Evolutionary conservation across 2,329 filamentous ascomycete genomes (phyloP), one percentile per base, ranked within the genome.

Genomic region (Trichoderma semiorbis): DNA sequence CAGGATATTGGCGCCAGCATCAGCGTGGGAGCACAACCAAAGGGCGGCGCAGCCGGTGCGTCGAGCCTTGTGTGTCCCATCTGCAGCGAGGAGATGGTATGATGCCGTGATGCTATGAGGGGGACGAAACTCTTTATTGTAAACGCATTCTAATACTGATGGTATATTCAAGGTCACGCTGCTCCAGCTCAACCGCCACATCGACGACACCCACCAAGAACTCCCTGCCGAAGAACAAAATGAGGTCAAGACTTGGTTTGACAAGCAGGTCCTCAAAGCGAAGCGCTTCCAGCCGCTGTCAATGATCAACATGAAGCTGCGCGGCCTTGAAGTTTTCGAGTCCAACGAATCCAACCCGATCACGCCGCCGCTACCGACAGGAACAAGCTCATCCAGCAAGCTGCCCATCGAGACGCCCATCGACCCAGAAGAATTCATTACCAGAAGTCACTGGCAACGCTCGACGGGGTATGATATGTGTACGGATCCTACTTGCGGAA

Each of bases 221-320:
- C 88, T 98, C 16, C 92, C 97, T 79, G 93, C 93, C 74, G 88
- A 94, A 73, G 91, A 94, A 79, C 95, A 97, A 79, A 93, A 97
- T 81, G 94, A 98, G 82, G 94, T 97, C 77, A 97, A 97, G 84
- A 95, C 94, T 53, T 98, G 95, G 95, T 97, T 98, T 83, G 93
- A 97, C 84, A 92, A 93, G 78, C 95, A 97, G 82, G 95, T 98
- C 82, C 88, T 93, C 75, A 97, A 97, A 81, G 95, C 95, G 12
- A 97, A 96, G 82, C 91, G 91, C 75, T 97, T 98, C 80, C 95
- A 98, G 78, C 95, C 95, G 0, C 87, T 98, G 1, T 95, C 94
- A 1, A 87, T 97, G 5, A 89, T 98, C 77, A 97, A 97, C 82
- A 94, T 97, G 83, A 98, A 97, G 79, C 87, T 98, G 26, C 94